Evolutionary conservation across 2,329 filamentous ascomycete genomes (phyloP).

Genomic region (Sphaerulina populicola): DNA sequence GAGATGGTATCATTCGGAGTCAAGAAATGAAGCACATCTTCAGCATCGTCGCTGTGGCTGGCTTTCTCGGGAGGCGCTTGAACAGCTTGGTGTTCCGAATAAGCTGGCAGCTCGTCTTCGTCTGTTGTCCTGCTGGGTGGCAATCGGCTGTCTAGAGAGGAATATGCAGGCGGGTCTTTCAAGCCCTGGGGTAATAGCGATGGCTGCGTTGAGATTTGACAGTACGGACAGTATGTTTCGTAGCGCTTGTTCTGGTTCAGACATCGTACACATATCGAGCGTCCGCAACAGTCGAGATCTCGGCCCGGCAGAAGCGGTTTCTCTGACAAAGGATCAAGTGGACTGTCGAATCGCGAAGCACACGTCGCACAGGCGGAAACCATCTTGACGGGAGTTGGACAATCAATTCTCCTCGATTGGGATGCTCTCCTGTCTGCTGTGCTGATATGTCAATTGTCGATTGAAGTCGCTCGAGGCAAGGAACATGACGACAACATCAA

Average conservation of each 20-base stretch:
- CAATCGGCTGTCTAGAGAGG: constrained; percentile 18
- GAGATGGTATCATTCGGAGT: constrained; percentile 60
- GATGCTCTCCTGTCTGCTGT: too few species aligned
- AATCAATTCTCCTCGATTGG: neutral
- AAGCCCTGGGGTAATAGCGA: constrained; percentile 57
- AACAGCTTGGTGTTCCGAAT: constrained; percentile 31
- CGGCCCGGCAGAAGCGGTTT: constrained; percentile 55
- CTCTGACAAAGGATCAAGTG: constrained; percentile 37
- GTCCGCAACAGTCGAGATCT: constrained; percentile 58
- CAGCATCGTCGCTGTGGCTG: constrained; percentile 34
- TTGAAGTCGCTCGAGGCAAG: neutral
- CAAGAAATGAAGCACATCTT: constrained; percentile 67
- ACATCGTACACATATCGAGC: constrained; percentile 64
- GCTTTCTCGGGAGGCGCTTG: constrained; percentile 30
- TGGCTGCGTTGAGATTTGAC: constrained; percentile 59
- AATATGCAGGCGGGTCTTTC: constrained; percentile 60
- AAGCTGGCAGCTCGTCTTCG: constrained; percentile 40
- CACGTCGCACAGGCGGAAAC: constrained; percentile 29
- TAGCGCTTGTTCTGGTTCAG: constrained; percentile 62
- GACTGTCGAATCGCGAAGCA: constrained; percentile 23
- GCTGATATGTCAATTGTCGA: too few species aligned
- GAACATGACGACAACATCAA: neutral
- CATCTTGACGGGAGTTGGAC: neutral
- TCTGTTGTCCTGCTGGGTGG: constrained; percentile 10
- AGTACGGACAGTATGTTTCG: constrained; percentile 61